Conservation (phyloP, 2,329 filamentous ascomycete genomes). For the Lachnellula suecica region DNA sequence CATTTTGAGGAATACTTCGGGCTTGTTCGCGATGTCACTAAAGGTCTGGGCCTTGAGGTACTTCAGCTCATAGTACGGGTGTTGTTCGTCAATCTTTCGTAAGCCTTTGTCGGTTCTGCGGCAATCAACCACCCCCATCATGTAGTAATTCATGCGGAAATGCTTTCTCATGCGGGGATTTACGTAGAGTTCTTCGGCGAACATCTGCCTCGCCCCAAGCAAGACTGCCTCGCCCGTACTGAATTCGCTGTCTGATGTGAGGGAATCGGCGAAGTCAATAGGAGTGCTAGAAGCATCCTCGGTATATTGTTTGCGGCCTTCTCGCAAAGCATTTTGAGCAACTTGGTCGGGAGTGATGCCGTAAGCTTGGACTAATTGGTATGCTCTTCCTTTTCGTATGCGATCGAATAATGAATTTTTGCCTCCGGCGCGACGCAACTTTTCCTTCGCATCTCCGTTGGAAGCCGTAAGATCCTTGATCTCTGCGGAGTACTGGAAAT, state of each 20-base stretch:
- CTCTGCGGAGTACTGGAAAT: constrained; percentile 86
- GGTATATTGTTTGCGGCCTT: constrained; percentile 76
- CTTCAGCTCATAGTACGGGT: constrained; percentile 97
- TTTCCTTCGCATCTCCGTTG: constrained; percentile 62
- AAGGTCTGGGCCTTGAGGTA: constrained; percentile 91
- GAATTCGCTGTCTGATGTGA: constrained; percentile 71
- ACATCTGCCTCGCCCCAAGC: constrained; percentile 79
- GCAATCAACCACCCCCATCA: constrained; percentile 81
- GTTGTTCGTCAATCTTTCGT: constrained; percentile 88
- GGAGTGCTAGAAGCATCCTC: constrained; percentile 82
- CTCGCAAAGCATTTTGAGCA: constrained; percentile 79
- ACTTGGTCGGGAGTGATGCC: constrained; percentile 88
- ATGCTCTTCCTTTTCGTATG: constrained; percentile 76
- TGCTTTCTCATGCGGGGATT: constrained; percentile 89
- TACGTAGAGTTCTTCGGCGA: constrained; percentile 83
- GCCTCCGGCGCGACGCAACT: constrained; percentile 76
- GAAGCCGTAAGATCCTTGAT: constrained; percentile 75
- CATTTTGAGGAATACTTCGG: constrained; percentile 94
- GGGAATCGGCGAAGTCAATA: constrained; percentile 80
- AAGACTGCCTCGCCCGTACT: constrained; percentile 74
- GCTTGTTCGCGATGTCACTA: constrained; percentile 74
- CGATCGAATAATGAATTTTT: constrained; percentile 81
- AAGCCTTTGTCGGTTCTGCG: constrained; percentile 91
- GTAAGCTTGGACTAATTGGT: constrained; percentile 82
- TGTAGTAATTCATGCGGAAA: constrained; percentile 80